Evolutionary conservation across 2,329 filamentous ascomycete species (phyloP).

Genomic region (Penicillium capsulatum): DNA sequence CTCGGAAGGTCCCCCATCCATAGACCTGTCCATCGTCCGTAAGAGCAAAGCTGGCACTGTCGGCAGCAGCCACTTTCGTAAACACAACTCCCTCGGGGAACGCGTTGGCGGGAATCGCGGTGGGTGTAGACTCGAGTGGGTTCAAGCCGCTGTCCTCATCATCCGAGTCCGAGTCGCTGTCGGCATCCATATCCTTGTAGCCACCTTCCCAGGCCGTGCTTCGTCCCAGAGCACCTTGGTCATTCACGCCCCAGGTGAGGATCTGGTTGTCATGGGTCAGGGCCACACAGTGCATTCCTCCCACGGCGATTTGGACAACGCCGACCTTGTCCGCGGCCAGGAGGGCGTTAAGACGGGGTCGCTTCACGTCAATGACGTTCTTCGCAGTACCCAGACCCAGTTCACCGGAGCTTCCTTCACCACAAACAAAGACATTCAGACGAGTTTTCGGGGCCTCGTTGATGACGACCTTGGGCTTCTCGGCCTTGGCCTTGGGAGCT

Average conservation of each 20-base stretch:
- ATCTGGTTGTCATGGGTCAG: conserved; percentile 77
- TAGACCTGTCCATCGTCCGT: conserved; percentile 59
- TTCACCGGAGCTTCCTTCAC: conserved; percentile 75
- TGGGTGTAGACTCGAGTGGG: conserved; percentile 53
- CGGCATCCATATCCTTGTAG: conserved; percentile 49
- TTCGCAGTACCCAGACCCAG: conserved; percentile 69
- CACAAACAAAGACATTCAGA: conserved; percentile 75
- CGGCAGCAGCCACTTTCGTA: conserved; percentile 55
- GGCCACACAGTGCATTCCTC: conserved; percentile 76
- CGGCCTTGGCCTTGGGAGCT: conserved; percentile 31
- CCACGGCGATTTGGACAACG: conserved; percentile 71
- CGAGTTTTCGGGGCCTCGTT: conserved; percentile 55
- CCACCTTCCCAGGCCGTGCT: conserved; percentile 67
- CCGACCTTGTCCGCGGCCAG: conserved; percentile 56
- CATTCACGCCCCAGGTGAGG: conserved; percentile 83
- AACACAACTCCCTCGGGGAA: conserved; percentile 55
- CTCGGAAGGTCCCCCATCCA: conserved; percentile 60
- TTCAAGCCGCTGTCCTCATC: conserved; percentile 55
- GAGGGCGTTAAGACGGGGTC: conserved; percentile 64
- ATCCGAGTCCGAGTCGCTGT: conserved; percentile 45
- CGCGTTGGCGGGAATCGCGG: conserved; percentile 44
- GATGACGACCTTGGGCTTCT: conserved; percentile 48
- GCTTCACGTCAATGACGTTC: conserved; percentile 66
- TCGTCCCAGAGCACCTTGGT: conserved; percentile 74
- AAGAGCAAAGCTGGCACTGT: conserved; percentile 57